These are phyloP conservation scores for Eleusine indica DNA, from an alignment of 176 grass and related monocot genomes.

Conservation along the genomic window DNA sequence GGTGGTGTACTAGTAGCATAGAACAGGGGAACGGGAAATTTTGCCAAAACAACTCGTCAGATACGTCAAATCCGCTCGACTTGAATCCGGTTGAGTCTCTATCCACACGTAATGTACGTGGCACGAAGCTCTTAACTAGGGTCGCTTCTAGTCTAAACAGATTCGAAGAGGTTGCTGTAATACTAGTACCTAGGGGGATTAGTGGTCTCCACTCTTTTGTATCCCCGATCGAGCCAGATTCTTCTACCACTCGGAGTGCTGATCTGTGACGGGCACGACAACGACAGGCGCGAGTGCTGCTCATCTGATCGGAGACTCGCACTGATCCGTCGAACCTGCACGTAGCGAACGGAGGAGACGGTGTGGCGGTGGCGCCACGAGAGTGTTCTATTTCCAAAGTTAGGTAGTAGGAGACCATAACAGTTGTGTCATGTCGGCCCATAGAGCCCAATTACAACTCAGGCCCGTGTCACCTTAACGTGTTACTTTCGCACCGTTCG, in stretches of 20 bases:
- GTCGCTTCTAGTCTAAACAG: too few species aligned
- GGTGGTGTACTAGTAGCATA: neutral
- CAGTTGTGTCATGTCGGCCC: neutral
- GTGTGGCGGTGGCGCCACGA: too few species aligned
- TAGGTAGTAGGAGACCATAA: neutral
- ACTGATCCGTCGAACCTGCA: neutral
- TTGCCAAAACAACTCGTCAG: neutral
- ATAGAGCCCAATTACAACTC: neutral
- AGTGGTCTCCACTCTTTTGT: neutral
- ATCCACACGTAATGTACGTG: neutral
- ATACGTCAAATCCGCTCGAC: neutral
- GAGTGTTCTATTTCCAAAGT: too few species aligned
- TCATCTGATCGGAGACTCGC: neutral
- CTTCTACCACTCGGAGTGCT: neutral
- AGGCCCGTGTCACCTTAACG: neutral
- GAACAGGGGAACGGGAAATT: neutral
- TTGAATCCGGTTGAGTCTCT: neutral
- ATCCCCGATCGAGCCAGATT: neutral
- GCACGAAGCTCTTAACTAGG: neutral
- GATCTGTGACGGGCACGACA: neutral
- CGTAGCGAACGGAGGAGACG: neutral
- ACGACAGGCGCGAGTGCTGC: neutral
- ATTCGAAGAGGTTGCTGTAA: neutral
- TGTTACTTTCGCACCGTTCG: neutral
- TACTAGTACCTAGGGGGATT: neutral